Conservation (phyloP, 371 early-diverging fungal species). For the Vairimorpha necatrix region DNA sequence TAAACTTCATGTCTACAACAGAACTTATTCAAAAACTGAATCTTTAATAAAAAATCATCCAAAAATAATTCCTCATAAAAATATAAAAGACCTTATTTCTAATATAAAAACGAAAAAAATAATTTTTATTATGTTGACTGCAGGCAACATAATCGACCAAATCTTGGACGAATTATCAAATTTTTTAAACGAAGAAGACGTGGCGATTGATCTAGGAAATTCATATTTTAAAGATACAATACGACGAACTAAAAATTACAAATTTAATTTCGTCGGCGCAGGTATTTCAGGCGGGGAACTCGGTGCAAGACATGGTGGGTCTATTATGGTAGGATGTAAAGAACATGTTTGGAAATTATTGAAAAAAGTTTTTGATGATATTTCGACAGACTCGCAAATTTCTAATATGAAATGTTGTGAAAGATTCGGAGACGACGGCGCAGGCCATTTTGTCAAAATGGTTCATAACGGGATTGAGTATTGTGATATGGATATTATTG, state of each 20-base stretch:
- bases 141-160: constrained; percentile 84
- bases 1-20: constrained; percentile 74
- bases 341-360: constrained; percentile 73
- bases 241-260: constrained; percentile 68
- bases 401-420: constrained; percentile 86
- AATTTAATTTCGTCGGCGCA: constrained; percentile 77
- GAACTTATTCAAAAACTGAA: constrained; percentile 86
- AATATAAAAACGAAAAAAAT: constrained; percentile 83
- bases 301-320: constrained; percentile 93
- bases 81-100: constrained; percentile 78
- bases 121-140: constrained; percentile 91
- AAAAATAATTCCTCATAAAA: constrained; percentile 72
- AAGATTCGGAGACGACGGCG: constrained; percentile 93
- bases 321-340: constrained; percentile 94
- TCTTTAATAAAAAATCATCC: constrained; percentile 77
- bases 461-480: constrained; percentile 99
- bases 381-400: constrained; percentile 76
- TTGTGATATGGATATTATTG: constrained; percentile 95
- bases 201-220: constrained; percentile 97
- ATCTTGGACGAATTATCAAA: constrained; percentile 80
- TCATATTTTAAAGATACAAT: constrained; percentile 92
- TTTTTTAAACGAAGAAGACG: constrained; percentile 78
- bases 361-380: constrained; percentile 84
- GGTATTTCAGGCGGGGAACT: constrained; percentile 99
- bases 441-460: constrained; percentile 99